Evolutionary conservation across 495 filamentous ascomycete species (phyloP).

Genomic region (Copromyces sp.): DNA sequence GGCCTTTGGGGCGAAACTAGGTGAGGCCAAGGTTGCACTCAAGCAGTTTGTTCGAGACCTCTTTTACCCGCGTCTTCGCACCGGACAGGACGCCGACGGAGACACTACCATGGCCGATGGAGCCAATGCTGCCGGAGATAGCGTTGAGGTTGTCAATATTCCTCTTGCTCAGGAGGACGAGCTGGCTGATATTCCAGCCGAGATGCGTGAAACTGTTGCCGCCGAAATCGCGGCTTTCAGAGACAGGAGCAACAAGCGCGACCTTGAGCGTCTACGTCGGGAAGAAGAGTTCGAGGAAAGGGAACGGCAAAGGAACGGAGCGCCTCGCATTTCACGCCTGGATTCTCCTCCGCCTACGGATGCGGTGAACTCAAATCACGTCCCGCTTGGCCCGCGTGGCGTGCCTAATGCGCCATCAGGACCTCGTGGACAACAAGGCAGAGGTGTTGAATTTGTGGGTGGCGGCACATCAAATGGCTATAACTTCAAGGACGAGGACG

Average conservation of each 20-base stretch:
- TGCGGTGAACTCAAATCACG: conserved; percentile 47
- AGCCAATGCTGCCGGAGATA: conserved; percentile 42
- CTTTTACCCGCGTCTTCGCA: conserved; percentile 53
- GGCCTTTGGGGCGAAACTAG: conserved; percentile 55
- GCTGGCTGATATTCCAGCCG: conserved; percentile 86
- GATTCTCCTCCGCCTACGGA: conserved; percentile 60
- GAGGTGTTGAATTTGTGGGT: conserved; percentile 71
- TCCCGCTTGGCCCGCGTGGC: conserved; percentile 77
- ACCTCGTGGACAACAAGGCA: conserved; percentile 49
- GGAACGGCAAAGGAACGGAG: conserved; percentile 65
- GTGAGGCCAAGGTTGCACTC: conserved; percentile 53
- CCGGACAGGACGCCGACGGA: conserved; percentile 46
- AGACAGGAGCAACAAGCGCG: conserved; percentile 75
- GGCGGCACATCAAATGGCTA: conserved; percentile 54
- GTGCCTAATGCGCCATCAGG: conserved; percentile 73
- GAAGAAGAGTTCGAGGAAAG: conserved; percentile 90
- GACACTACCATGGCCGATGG: conserved; percentile 60
- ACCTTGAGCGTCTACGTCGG: conserved; percentile 73
- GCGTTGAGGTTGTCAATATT: conserved; percentile 83
- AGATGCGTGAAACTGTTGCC: conserved; percentile 94
- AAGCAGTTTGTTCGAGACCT: conserved; percentile 58
- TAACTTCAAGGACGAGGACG: conserved; percentile 64
- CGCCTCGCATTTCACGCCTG: conserved; percentile 53
- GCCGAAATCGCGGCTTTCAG: conserved; percentile 91
- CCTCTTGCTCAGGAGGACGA: conserved; percentile 87